Conservation (phyloP, 441 rosid genomes). For the Brassica balearica region DNA sequence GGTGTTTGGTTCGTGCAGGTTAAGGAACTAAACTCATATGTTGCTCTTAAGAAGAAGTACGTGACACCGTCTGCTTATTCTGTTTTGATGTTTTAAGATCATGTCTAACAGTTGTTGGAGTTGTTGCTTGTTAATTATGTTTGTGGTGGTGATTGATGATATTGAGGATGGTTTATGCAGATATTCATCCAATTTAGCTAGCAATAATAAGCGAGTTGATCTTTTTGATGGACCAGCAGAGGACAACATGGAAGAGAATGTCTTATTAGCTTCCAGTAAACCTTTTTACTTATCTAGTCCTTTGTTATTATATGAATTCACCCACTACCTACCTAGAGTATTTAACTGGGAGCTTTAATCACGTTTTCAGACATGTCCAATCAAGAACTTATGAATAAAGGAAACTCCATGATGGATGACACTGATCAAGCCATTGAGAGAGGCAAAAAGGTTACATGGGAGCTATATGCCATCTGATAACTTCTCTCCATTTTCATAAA, state of each 20-base stretch:
- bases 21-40: slow-evolving; percentile 94
- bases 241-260: slow-evolving; percentile 77
- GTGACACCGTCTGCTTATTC: slow-evolving; percentile 19
- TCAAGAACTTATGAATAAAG: slow-evolving; percentile 77
- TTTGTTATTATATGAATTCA: not conserved
- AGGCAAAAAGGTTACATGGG: slow-evolving; percentile 63
- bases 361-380: slow-evolving; percentile 83
- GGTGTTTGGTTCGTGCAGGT: slow-evolving; percentile 52
- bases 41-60: slow-evolving; percentile 89
- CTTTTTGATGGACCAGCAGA: slow-evolving; percentile 83
- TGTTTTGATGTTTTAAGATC: not conserved
- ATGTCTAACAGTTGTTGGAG: not conserved
- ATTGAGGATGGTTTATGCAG: slow-evolving; percentile 28
- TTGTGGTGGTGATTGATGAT: slow-evolving; percentile 23
- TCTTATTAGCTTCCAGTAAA: slow-evolving; percentile 75
- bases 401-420: slow-evolving; percentile 91
- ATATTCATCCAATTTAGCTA: slow-evolving; percentile 74
- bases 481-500: not conserved
- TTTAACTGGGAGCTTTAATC: slow-evolving; percentile 19
- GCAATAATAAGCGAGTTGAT: slow-evolving; percentile 78
- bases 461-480: not conserved
- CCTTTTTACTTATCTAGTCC: too few relatives aligned
- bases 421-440: slow-evolving; percentile 97
- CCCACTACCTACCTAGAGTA: slow-evolving; percentile 9
- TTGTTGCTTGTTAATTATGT: slow-evolving; percentile 5